Base-by-base conservation (phyloP, 1,139 yeast species). In the Scheffersomyces cryptocercus region DNA sequence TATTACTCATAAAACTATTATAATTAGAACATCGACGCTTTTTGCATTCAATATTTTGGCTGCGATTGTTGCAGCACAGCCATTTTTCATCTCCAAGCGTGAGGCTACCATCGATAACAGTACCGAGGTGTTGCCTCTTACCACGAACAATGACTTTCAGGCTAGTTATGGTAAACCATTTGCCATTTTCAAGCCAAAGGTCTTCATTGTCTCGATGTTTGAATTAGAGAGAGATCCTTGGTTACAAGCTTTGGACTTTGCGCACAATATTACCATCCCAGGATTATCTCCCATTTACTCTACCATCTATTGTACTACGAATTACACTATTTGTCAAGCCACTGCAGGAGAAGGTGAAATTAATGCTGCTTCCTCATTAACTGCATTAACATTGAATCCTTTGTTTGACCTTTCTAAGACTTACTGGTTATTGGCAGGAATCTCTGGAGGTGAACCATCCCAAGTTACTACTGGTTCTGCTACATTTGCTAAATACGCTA, bases 301-400 rank as follows among this genome's bases (percentile, higher is more conserved):
- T 14, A 56, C 67, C 16, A 68, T 82, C 37, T 79, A 74, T 61
- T 81, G 86, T 62, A 72, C 72, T 40, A 53, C 64, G 30, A 69
- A 78, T 61, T 79, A 73, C 59, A 62, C 77, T 28, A 59, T 82
- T 31, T 81, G 85, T 65, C 82, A 80, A 54, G 60, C 81, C 46
- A 79, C 84, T 35, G 79, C 84, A n/a, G 86, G 86, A 43, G 86
- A 81, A 62, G 84, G 82, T 45, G 85, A 81, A 58, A 75, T 80
- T 52, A 82, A 82, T 54, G 87, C 87, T 36, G 86, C 86, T 20
- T 53, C 81, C 34, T 70, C 85, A 26, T 59, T 81, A 43, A 68
- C 77, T 37, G 81, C 85, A 3, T 59, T 82, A 47, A 57, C 75
- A 8, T 65, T 79, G 54, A 68, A 71, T 40, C 81, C 84, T 35